Evolutionary conservation across 345 rosid genomes (phyloP), one percentile per base, ranked within the genome.

Genomic region (Populus euphratica): DNA sequence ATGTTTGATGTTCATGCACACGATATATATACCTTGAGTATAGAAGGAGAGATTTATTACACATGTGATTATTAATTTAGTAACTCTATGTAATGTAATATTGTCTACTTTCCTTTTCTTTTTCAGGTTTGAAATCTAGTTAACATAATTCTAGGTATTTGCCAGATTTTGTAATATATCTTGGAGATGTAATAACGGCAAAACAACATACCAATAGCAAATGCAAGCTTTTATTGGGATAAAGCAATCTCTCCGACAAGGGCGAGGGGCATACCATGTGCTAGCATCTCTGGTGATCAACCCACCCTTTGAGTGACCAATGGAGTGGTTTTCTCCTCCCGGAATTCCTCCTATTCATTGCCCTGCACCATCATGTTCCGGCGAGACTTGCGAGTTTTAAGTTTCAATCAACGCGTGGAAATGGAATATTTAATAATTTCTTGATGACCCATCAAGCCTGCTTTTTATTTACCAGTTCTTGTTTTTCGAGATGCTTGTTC

Each of bases 181-280:
- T 94, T 44, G 98, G 98, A 76, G 97, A 93, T 88, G 91, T 94
- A 5, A 81, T 94, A 39, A 93, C 98, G 0, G 99, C 94, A 20
- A 88, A 95, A 33, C 82, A 93, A 91, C 85, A 85, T 95, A 63
- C 80, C 89, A 47, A 82, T 86, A 38, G 88, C 86, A 29, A 95
- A 92, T 80, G 94, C 98, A 61, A 95, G 92, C 75, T 85, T 85
- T 86, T 88, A 85, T 69, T 95, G 99, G 97, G 93, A 88, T 80
- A 80, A 81, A 81, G 98, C 99, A 23, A 72, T 91, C 5, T 88
- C 97, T 74, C 97, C 99, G 6, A 85, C 98, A 27, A 86, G 86
- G 82, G 83, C 71, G 3, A 88, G 96, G 83, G 87, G 82, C 56
- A 92, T 92, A 35, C 94, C 96, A 0, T 95, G 93, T 86, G 88